Conservation (phyloP, 1,284 basidiomycete species). For the Phylloporus gajari region DNA sequence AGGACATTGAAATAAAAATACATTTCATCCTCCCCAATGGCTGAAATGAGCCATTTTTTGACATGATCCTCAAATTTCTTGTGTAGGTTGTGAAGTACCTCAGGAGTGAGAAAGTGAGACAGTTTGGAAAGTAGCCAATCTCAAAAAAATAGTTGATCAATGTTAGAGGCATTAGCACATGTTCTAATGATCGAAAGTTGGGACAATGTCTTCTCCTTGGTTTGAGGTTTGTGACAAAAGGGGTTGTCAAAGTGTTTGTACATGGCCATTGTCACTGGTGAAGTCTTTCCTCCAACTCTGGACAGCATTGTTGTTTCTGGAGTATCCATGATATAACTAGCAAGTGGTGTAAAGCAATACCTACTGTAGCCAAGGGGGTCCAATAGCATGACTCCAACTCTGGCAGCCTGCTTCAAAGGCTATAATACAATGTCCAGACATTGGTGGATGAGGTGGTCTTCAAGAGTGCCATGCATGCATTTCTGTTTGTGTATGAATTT, state of each 20-base stretch:
- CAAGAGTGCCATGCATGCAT: slow-evolving; percentile 1
- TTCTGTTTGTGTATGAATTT: slow-evolving; percentile 15
- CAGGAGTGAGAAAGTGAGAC: slow-evolving; percentile 3
- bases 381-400: slow-evolving; percentile 5
- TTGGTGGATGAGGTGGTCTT: slow-evolving; percentile 6
- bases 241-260: slow-evolving; percentile 13
- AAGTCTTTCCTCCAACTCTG: slow-evolving; percentile 10
- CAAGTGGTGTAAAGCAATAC: slow-evolving; percentile 15
- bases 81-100: slow-evolving; percentile 7
- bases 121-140: no score
- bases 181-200: slow-evolving; percentile 2
- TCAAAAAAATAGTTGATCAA: not conserved
- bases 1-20: slow-evolving; percentile 11
- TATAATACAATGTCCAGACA: slow-evolving; percentile 11
- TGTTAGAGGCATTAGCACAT: not conserved
- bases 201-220: not conserved
- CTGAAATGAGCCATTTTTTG: slow-evolving; percentile 9
- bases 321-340: slow-evolving; percentile 11
- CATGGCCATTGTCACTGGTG: slow-evolving; percentile 11
- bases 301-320: slow-evolving; percentile 14
- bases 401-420: slow-evolving; percentile 12
- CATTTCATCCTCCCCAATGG: slow-evolving; percentile 3
- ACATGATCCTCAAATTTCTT: slow-evolving; percentile 18
- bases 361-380: not conserved
- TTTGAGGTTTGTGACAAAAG: slow-evolving; percentile 2